Percentiles rank a stretch among this genome's conserved stretches.
Conservation (phyloP, 495 filamentous ascomycete species). For the Talaromyces nanjingensis region DNA sequence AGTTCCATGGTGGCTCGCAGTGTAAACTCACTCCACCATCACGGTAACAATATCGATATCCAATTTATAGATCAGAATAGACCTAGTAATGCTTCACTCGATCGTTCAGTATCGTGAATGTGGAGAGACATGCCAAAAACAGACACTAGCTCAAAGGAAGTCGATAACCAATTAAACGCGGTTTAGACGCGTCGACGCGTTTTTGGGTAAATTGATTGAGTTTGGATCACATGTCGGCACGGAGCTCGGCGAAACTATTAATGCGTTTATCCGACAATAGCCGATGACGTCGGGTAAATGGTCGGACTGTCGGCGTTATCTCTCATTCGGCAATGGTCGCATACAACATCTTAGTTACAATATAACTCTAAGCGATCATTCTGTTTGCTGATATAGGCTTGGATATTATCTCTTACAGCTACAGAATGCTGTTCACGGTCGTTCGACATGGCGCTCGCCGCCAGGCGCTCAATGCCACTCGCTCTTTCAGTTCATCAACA, state of each 20-base stretch:
- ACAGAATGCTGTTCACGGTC: constrained; percentile 29
- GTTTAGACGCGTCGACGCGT: constrained; percentile 6
- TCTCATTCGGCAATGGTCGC: background rate
- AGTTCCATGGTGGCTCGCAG: constrained; percentile 30
- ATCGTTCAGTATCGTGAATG: background rate
- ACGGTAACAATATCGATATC: background rate
- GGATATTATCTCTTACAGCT: background rate
- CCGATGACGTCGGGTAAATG: constrained; percentile 36
- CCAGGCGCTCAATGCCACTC: constrained; percentile 26
- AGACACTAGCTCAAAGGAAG: background rate
- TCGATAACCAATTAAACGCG: constrained; percentile 6
- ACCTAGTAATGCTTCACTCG: no score
- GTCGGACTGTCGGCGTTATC: constrained; percentile 15
- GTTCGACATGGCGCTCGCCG: constrained; percentile 21
- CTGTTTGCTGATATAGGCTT: constrained; percentile 4
- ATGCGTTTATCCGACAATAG: constrained; percentile 32
- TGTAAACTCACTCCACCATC: background rate
- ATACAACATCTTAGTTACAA: background rate
- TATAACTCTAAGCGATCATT: background rate
- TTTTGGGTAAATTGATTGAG: background rate
- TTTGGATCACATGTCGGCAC: constrained; percentile 3
- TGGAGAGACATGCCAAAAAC: background rate
- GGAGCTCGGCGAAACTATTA: constrained; percentile 2
- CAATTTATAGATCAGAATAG: background rate
- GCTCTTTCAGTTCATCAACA: constrained; percentile 36